These are phyloP conservation scores for Yarrowia keelungensis DNA, from an alignment of 805 yeast genomes.

Conservation along the genomic window DNA sequence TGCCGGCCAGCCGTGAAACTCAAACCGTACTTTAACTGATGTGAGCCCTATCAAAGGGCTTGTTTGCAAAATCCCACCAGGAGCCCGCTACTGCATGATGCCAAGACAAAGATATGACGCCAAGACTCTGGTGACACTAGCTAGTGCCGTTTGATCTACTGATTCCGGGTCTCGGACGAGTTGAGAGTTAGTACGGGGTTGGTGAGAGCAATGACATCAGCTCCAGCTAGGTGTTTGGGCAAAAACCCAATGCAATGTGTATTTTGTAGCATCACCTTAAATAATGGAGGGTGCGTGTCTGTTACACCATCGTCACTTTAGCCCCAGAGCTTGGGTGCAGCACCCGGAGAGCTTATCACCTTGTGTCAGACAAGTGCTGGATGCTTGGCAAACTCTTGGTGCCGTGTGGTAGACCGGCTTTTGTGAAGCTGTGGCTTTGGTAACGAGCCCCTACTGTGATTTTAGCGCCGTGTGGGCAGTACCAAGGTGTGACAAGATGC, in stretches of 20 bases:
- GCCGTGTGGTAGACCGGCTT: conserved; percentile 10
- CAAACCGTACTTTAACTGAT: conserved; percentile 3
- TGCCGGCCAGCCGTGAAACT: conserved; percentile 7
- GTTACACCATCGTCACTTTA: background rate
- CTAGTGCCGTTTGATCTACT: conserved; percentile 15
- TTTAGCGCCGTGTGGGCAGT: background rate
- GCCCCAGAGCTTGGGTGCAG: background rate
- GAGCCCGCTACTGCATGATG: background rate
- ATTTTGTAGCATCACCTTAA: background rate
- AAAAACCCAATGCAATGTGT: conserved; percentile 14
- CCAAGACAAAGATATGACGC: conserved; percentile 16
- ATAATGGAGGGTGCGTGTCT: background rate
- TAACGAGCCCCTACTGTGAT: background rate
- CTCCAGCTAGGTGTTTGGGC: background rate
- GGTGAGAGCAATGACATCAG: no score
- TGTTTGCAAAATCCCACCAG: background rate
- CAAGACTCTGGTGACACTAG: conserved; percentile 12
- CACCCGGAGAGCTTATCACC: conserved; percentile 3
- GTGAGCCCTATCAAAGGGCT: conserved; percentile 6
- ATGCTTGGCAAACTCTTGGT: conserved; percentile 31
- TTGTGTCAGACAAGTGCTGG: background rate
- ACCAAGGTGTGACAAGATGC: background rate
- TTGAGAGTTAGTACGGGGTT: no score
- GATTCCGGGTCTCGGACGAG: background rate
- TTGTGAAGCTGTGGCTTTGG: conserved; percentile 8